Percentiles rank a stretch among this genome's conserved stretches.
Evolutionary conservation across 1,284 basidiomycete genomes (phyloP).

Genomic region (Tylopilus orsonianus): DNA sequence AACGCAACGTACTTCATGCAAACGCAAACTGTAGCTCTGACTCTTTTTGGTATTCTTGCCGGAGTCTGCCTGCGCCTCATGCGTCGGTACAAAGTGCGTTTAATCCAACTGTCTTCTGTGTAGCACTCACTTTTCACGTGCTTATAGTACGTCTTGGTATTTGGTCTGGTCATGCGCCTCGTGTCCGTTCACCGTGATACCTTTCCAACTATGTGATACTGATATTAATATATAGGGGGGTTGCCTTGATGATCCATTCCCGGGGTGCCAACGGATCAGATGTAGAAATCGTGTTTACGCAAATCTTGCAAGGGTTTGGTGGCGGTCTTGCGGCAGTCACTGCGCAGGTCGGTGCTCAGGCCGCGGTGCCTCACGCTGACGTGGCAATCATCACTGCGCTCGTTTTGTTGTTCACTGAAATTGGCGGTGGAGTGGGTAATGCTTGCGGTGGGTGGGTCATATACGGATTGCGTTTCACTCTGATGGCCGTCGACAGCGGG

Average conservation of each 20-base stretch:
- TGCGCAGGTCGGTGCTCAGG: slow-evolving; percentile 77
- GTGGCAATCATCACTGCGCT: slow-evolving; percentile 83
- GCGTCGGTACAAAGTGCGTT: slow-evolving; percentile 50
- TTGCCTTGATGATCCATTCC: slow-evolving; percentile 72
- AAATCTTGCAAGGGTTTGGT: slow-evolving; percentile 76
- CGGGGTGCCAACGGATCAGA: slow-evolving; percentile 61
- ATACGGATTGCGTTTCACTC: background rate
- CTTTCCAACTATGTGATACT: background rate
- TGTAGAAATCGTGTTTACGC: slow-evolving; percentile 65
- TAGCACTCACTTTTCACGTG: background rate
- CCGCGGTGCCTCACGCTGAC: slow-evolving; percentile 72
- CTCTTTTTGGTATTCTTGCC: slow-evolving; percentile 62
- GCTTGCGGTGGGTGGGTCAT: slow-evolving; percentile 51
- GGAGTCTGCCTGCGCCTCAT: slow-evolving; percentile 56
- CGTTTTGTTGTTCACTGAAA: slow-evolving; percentile 77
- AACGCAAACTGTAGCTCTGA: slow-evolving; percentile 60
- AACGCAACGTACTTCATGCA: slow-evolving; percentile 56
- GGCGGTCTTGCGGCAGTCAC: slow-evolving; percentile 75
- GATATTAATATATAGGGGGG: slow-evolving; percentile 46
- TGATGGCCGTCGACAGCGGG: slow-evolving; percentile 31
- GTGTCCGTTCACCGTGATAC: slow-evolving; percentile 29
- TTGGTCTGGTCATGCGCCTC: slow-evolving; percentile 68
- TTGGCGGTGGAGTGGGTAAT: slow-evolving; percentile 72
- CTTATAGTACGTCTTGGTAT: slow-evolving; percentile 56
- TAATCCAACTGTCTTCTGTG: background rate